These are phyloP conservation scores for Gymnopus androsaceus DNA, from an alignment of 1,284 basidiomycete species.

Conservation along the genomic window DNA sequence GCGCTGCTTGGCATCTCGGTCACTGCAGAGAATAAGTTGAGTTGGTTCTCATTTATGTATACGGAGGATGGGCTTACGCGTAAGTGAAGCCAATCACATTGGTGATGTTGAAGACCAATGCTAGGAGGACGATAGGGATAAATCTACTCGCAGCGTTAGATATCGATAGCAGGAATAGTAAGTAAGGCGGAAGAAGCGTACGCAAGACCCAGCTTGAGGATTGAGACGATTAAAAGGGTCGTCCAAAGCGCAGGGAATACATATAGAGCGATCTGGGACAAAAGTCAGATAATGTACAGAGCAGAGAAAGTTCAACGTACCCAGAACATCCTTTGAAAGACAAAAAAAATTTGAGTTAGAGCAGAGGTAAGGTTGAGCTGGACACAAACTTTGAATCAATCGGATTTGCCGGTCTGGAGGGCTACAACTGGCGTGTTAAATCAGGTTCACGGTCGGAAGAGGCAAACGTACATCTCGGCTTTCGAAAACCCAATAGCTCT, in stretches of 20 bases:
- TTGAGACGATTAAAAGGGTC: constrained; percentile 81
- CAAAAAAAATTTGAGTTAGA: constrained; percentile 1
- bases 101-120: constrained; percentile 89
- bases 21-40: constrained; percentile 41
- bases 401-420: constrained; percentile 86
- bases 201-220: constrained; percentile 87
- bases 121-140: constrained; percentile 80
- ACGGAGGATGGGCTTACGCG: constrained; percentile 60
- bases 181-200: constrained; percentile 40
- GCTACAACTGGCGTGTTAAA: constrained; percentile 46
- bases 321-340: constrained; percentile 82
- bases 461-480: constrained; percentile 75
- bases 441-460: not conserved
- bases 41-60: not conserved
- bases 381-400: constrained; percentile 80
- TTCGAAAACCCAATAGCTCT: constrained; percentile 96
- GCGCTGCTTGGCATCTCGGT: constrained; percentile 84
- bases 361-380: constrained; percentile 8
- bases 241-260: constrained; percentile 88
- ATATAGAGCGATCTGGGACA: constrained; percentile 78
- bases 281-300: constrained; percentile 15
- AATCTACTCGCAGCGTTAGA: not conserved
- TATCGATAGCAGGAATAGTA: constrained; percentile 58
- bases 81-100: constrained; percentile 93
- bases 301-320: constrained; percentile 39